Evolutionary conservation across 2,329 filamentous ascomycete species (phyloP), one percentile per base, ranked within the genome.

Genomic region (Penicillium sp.): DNA sequence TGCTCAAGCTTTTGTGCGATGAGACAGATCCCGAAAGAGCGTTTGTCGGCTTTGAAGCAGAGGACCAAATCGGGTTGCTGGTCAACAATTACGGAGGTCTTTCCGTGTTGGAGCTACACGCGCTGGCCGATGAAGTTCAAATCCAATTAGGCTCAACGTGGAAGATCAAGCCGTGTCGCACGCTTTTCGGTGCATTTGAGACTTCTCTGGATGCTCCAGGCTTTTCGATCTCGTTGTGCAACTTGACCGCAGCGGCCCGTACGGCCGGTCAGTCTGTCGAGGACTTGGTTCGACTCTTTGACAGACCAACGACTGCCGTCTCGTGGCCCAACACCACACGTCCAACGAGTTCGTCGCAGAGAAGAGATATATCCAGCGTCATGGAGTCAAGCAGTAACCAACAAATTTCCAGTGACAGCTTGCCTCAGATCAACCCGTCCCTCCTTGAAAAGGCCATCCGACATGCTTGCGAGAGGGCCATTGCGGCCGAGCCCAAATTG

Each of bases 1-100:
- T 29, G n/a, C 40, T 43, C 28, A 35, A 43, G 13, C 12, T 43
- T 2, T 18, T 43, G 4, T 43, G 40, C 11, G 40, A 43, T 13
- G 40, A 43, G 26, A 26, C 32, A 26, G 40, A 43, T 34, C 1
- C 32, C 12, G 40, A 43, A 29, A 9, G 40, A 34, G 40, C n/a
- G 7, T 53, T 53, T 25, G 36, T 53, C 12, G 47, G 47, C 24
- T 50, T 50, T 40, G 45, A 50, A 9, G 37, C 26, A 6, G 33
- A 43, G 25, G 33, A 48, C 5, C 41, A 48, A 24, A 32, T 53
- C 4, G 48, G 42, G 6, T 33, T 53, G 18, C 36, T 53, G 45
- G 45, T 53, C 4, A 53, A 53, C 39, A 48, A 50, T 26, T 43
- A 50, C n/a, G 50, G 50, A 4, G 50, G 50, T 11, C 34, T 53